A percentile compares a stretch with the other conserved stretches of the same genome.
Evolutionary conservation across 306 rosid species (phyloP).

Genomic region (Pachyrhizus erosus): DNA sequence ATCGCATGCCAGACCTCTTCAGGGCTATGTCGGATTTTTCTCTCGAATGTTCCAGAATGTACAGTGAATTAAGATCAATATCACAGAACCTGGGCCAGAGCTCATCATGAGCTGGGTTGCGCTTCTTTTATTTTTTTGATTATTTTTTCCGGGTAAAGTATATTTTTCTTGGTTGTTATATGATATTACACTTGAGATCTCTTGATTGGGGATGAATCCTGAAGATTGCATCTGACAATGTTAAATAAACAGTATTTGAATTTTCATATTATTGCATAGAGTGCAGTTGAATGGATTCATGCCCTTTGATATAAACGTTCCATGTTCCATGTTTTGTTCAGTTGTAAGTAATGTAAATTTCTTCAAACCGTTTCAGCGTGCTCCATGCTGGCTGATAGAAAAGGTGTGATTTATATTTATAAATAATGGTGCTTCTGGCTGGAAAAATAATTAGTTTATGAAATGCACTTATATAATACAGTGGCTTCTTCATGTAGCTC

Average conservation of each 20-base stretch:
- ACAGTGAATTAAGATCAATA: slow-evolving; percentile 55
- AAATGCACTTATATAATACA: neutral
- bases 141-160: slow-evolving; percentile 25
- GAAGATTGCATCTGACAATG: slow-evolving; percentile 38
- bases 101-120: slow-evolving; percentile 45
- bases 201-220: slow-evolving; percentile 46
- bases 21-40: slow-evolving; percentile 71
- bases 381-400: neutral
- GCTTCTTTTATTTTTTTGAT: slow-evolving; percentile 8
- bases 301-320: neutral
- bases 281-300: slow-evolving; percentile 19
- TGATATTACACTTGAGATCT: slow-evolving; percentile 29
- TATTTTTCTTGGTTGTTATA: slow-evolving; percentile 17
- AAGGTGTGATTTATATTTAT: neutral
- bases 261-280: neutral
- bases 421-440: neutral
- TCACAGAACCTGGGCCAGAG: slow-evolving; percentile 56
- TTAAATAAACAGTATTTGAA: slow-evolving; percentile 35
- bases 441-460: neutral
- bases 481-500: neutral
- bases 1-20: slow-evolving; percentile 84
- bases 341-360: slow-evolving; percentile 1
- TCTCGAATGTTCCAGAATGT: slow-evolving; percentile 68
- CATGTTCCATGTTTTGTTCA: neutral
- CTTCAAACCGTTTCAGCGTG: neutral